These are phyloP conservation scores for Chalciporus sp. DNA, from an alignment of 1,284 basidiomycete genomes.

Conservation along the genomic window DNA sequence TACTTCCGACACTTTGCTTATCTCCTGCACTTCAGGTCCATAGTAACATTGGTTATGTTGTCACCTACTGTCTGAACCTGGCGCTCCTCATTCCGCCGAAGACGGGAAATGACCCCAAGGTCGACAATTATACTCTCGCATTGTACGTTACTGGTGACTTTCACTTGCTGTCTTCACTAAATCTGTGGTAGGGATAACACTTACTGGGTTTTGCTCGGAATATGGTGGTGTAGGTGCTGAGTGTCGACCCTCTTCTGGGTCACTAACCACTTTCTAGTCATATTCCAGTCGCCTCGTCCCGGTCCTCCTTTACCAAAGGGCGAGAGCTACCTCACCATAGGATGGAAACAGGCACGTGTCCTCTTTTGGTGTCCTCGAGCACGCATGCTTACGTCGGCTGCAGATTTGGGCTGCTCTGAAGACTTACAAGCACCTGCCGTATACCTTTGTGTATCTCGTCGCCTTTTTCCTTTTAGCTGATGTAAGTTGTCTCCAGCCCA, in stretches of 20 bases:
- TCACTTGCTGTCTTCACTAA: constrained; percentile 7
- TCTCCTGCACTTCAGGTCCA: constrained; percentile 51
- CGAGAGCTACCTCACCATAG: constrained; percentile 71
- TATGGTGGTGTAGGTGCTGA: constrained; percentile 74
- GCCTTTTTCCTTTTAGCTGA: constrained; percentile 80
- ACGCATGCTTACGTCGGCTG: neutral
- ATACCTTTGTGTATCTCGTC: constrained; percentile 76
- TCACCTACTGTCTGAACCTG: constrained; percentile 67
- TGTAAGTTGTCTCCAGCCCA: constrained; percentile 36
- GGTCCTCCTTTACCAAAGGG: constrained; percentile 75
- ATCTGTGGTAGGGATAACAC: constrained; percentile 54
- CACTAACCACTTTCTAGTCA: constrained; percentile 45
- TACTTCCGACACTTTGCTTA: constrained; percentile 4
- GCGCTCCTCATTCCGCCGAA: constrained; percentile 72
- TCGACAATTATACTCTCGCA: constrained; percentile 71
- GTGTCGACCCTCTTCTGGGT: neutral
- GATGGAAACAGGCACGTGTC: constrained; percentile 71
- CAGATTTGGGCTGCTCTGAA: constrained; percentile 71
- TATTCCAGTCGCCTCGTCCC: constrained; percentile 75
- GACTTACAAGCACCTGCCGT: constrained; percentile 72
- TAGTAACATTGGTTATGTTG: constrained; percentile 76
- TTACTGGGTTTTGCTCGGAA: constrained; percentile 75
- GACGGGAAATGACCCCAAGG: constrained; percentile 55
- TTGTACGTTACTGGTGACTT: constrained; percentile 45
- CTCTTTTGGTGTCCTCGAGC: neutral